Evolutionary conservation across 1,139 yeast genomes (phyloP), one percentile per base, ranked within the genome.

Genomic region (Yamadazyma aaseri): DNA sequence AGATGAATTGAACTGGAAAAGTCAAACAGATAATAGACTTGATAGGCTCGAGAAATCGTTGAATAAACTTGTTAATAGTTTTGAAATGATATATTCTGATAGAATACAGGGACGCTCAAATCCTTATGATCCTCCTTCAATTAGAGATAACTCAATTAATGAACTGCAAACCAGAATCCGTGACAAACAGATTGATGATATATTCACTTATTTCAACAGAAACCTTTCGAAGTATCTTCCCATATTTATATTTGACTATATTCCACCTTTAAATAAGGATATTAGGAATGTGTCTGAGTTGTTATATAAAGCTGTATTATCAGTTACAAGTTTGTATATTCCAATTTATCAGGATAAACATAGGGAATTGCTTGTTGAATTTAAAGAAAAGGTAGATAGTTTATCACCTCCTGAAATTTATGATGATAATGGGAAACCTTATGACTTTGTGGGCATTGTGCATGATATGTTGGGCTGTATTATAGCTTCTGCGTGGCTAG

Each of bases 401-500:
- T 22, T 36, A 13, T 33, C 37, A 11, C 40, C 40, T 8, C n/a
- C 25, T 6, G 23, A 33, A 14, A 36, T 36, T 17, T 36, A 32
- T 20, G 37, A 36, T 22, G 20, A 20, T 10, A 15, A 25, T 14
- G 40, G 40, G 10, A 18, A 8, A 4, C 40, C 40, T 5, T 20
- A 13, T 12, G 27, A 37, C 15, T 31, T 37, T 10, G 25, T 20
- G 3, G 22, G 28, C 11, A 29, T 31, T 14, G 12, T 37, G 7
- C 26, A 34, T 24, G 40, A 37, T 20, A 26, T 35, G 17, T 26
- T 37, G 22, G 40, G 38, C 2, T 35, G 38, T 25, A 37, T 37
- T 5, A 34, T 37, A 17, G 35, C 40, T 3, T 32, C 40, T 7
- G 33, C 40, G 8, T 37, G 40, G 40, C 16, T 37, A 10, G 38